phyloP scores from a whole-genome alignment of 441 rosid genomes.

The Dalechampia spathulata region DNA sequence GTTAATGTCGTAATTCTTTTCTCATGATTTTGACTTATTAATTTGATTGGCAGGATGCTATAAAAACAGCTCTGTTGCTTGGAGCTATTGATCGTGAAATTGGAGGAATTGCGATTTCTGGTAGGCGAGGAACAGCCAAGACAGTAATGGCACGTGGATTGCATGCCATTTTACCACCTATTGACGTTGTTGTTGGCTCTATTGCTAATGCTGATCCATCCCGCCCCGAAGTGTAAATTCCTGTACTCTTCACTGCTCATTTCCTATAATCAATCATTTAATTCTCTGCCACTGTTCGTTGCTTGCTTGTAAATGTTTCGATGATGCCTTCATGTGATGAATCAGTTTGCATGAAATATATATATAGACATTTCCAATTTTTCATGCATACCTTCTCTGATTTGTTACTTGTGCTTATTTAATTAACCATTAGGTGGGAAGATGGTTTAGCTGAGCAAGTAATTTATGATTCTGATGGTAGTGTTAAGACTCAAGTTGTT shows the following conservation, averaged over 20 bases:
- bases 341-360: too few species aligned
- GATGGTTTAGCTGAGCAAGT: slow-evolving; percentile 54
- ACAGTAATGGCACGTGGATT: slow-evolving; percentile 92
- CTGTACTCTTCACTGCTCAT: not conserved
- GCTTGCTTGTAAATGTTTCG: too few species aligned
- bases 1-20: too few species aligned
- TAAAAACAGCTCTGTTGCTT: slow-evolving; percentile 90
- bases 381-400: too few species aligned
- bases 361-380: too few species aligned
- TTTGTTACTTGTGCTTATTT: slow-evolving; percentile 14
- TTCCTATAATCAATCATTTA: too few species aligned
- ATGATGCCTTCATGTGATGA: too few species aligned
- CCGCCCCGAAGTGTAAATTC: slow-evolving; percentile 69
- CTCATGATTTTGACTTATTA: too few species aligned
- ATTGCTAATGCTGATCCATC: slow-evolving; percentile 85
- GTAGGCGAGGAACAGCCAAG: slow-evolving; percentile 88
- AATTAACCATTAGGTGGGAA: too few species aligned
- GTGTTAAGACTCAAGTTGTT: slow-evolving; percentile 60
- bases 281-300: too few species aligned
- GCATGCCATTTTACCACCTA: slow-evolving; percentile 82
- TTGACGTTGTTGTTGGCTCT: slow-evolving; percentile 87
- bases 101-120: slow-evolving; percentile 89
- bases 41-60: slow-evolving; percentile 59
- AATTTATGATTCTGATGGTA: slow-evolving; percentile 54
- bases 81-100: slow-evolving; percentile 91